phyloP scores from a whole-genome alignment of 2,329 filamentous ascomycete species.

The Lecanosticta acicola region DNA sequence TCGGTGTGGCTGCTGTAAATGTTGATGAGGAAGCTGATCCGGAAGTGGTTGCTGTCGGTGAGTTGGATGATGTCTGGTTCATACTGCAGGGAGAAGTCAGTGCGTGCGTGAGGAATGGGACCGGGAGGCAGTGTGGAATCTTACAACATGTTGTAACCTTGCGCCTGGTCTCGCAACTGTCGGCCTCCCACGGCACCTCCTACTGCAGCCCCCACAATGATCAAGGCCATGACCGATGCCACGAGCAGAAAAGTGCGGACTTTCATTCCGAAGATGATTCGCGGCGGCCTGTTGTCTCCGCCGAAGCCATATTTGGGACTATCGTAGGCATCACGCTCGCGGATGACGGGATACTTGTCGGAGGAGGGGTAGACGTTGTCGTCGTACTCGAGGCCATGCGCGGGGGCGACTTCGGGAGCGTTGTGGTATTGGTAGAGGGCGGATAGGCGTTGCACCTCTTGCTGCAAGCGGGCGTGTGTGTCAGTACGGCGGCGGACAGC shows the following conservation, averaged over 20 bases:
- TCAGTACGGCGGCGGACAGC: constrained; percentile 6
- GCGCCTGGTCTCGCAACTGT: constrained; percentile 22
- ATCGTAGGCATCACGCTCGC: constrained; percentile 23
- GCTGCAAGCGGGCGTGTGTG: constrained; percentile 12
- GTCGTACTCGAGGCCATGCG: constrained; percentile 36
- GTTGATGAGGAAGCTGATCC: constrained; percentile 21
- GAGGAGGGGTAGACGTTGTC: constrained; percentile 33
- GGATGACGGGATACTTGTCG: constrained; percentile 35
- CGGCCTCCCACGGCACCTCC: constrained; percentile 34
- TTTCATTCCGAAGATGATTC: constrained; percentile 39
- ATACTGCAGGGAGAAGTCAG: constrained; percentile 13
- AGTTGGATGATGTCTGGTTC: constrained; percentile 15
- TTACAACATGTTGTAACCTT: constrained; percentile 10
- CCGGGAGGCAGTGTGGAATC: not conserved
- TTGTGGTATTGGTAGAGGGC: constrained; percentile 38
- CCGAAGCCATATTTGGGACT: constrained; percentile 17
- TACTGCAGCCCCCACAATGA: constrained; percentile 35
- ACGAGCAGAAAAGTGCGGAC: constrained; percentile 33
- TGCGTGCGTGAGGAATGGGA: constrained; percentile 9
- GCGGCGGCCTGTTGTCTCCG: constrained; percentile 30
- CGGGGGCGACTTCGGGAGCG: constrained; percentile 36
- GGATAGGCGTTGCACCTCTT: constrained; percentile 29
- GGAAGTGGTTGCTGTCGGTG: constrained; percentile 14
- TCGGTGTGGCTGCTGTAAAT: constrained; percentile 29
- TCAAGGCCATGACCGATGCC: constrained; percentile 26